Percentiles rank a stretch among this genome's conserved stretches.
phyloP scores from a whole-genome alignment of 2,329 filamentous ascomycete species.

The Canariomyces notabilis region DNA sequence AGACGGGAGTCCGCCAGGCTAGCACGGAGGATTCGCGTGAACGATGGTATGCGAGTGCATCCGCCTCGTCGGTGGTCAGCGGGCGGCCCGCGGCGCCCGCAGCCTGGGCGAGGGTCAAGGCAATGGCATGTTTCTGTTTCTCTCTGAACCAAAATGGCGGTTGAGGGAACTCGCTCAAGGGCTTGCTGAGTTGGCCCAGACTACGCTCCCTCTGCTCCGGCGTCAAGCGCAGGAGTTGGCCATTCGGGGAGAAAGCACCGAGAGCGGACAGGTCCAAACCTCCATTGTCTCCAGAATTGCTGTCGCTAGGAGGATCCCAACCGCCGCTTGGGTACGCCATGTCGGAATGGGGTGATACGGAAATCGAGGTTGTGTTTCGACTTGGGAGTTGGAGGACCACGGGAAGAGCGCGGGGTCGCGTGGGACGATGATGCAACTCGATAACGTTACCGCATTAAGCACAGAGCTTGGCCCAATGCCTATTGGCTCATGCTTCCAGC shows the following conservation, averaged over 20 bases:
- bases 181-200: conserved; percentile 14
- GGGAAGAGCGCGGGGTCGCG: no score
- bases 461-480: no score
- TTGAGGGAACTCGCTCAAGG: conserved; percentile 20
- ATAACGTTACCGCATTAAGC: no score
- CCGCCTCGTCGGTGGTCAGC: conserved; percentile 15
- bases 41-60: conserved; percentile 16
- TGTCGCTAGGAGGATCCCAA: not conserved
- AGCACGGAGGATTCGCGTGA: conserved; percentile 3
- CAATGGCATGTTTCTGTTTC: conserved; percentile 8
- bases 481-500: no score
- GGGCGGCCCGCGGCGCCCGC: conserved; percentile 6
- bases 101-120: not conserved
- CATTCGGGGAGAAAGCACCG: not conserved
- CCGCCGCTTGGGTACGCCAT: conserved; percentile 14
- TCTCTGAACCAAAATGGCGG: conserved; percentile 13
- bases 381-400: no score
- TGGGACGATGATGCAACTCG: no score
- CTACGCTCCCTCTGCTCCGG: conserved; percentile 3
- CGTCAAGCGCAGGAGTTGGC: not conserved
- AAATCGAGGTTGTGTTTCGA: no score
- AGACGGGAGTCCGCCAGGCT: conserved; percentile 9
- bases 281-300: not conserved
- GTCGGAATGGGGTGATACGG: conserved; percentile 3
- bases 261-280: conserved; percentile 1